Percentiles rank a stretch among this genome's conserved stretches.
Evolutionary conservation across 2,329 filamentous ascomycete species (phyloP).

Genomic region (Emericellopsis cladophorae): DNA sequence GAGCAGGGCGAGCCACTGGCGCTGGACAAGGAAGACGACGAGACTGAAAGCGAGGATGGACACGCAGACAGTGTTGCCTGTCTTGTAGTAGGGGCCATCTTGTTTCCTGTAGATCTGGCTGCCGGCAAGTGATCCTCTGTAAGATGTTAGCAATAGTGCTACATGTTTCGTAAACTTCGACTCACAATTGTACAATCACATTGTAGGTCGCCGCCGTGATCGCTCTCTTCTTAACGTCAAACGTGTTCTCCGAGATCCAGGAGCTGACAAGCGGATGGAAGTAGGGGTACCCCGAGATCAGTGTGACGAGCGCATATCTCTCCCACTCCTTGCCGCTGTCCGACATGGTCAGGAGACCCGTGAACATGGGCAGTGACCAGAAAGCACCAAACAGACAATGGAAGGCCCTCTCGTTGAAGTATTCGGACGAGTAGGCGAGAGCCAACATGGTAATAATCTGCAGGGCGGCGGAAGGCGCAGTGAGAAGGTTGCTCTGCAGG

Average conservation of each 20-base stretch:
- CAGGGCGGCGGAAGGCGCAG: slow-evolving; percentile 42
- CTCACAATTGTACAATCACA: slow-evolving; percentile 29
- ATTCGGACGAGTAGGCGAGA: slow-evolving; percentile 40
- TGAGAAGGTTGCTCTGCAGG: slow-evolving; percentile 49
- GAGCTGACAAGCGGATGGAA: slow-evolving; percentile 40
- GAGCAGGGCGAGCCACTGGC: slow-evolving; percentile 26
- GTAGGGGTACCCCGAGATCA: slow-evolving; percentile 44
- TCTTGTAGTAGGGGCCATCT: slow-evolving; percentile 43
- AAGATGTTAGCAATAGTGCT: background rate
- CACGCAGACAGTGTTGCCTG: slow-evolving; percentile 44
- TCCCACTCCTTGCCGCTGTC: slow-evolving; percentile 34
- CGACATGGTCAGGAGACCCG: slow-evolving; percentile 36
- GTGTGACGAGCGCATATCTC: slow-evolving; percentile 34
- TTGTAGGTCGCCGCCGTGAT: slow-evolving; percentile 34
- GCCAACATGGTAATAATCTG: slow-evolving; percentile 44
- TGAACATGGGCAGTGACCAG: slow-evolving; percentile 38
- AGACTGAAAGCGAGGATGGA: slow-evolving; percentile 35
- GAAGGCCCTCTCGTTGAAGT: slow-evolving; percentile 39
- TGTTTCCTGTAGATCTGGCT: slow-evolving; percentile 35
- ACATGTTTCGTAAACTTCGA: background rate
- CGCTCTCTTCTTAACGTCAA: slow-evolving; percentile 35
- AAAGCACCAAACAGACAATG: slow-evolving; percentile 38
- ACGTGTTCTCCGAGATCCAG: slow-evolving; percentile 37
- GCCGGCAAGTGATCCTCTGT: slow-evolving; percentile 24
- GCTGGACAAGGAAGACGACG: slow-evolving; percentile 33